Evolutionary conservation across 1,139 yeast species (phyloP), one percentile per base, ranked within the genome.

Genomic region (Blastobotrys petasosporus): DNA sequence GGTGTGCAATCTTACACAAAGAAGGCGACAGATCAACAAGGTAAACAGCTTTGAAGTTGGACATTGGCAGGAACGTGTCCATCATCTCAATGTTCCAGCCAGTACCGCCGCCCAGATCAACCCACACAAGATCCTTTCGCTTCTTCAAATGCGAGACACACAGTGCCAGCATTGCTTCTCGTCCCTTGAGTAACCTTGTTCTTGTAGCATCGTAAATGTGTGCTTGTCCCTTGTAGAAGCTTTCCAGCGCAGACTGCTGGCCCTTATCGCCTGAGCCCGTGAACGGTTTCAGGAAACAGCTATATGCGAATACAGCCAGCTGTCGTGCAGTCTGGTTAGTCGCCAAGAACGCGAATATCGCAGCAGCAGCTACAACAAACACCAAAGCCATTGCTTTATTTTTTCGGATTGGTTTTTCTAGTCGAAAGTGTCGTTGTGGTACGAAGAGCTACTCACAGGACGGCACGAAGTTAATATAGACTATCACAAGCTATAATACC

Each of bases 41-140:
- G 58, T 82, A 83, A 39, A 85, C 74, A 8, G 83, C 82, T 55
- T 76, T 75, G 64, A 85, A 85, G 51, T 73, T 52, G 37, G 74
- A 58, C 37, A 80, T 66, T 4, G 80, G 75, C 47, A 75, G 66
- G 39, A 78, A 66, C 43, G 68, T 62, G 61, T 82, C 71, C 94
- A 85, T 85, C 56, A 74, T 74, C 63, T 85, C 94, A 57, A 85
- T 80, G 65, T 85, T 85, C 64, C 82, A 73, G 41, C 94, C 95
- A 4, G 94, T 84, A 25, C 94, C 94, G 37, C 94, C 94, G 44
- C 94, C 94, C 60, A 84, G 55, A 62, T 85, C 95, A 46, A 85
- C 74, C 95, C 95, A 85, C 39, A 84, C 80, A 45, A 82, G 67
- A 46, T 56, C 55, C 42, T 63, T 63, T 25, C 33, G 30, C 17